A percentile compares a stretch with the other conserved stretches of the same genome.
phyloP scores from a whole-genome alignment of 2,329 filamentous ascomycete genomes.

The Paecilomyces fulvus region DNA sequence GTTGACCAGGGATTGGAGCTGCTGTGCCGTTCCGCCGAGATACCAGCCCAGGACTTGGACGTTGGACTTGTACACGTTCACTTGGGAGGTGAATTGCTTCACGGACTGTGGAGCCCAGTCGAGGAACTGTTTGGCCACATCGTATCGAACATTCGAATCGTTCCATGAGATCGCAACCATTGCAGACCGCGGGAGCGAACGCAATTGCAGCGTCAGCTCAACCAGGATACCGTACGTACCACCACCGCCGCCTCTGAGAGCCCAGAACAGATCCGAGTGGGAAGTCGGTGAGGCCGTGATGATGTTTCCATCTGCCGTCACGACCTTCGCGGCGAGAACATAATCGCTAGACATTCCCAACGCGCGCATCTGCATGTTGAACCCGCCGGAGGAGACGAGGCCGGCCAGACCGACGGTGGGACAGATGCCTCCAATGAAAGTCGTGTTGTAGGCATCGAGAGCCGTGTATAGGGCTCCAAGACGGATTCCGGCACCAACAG shows the following conservation, averaged over 20 bases:
- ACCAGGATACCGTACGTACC: conserved; percentile 24
- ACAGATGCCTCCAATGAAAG: background rate
- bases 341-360: conserved; percentile 15
- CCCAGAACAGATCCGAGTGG: conserved; percentile 23
- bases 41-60: conserved; percentile 8
- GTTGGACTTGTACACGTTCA: conserved; percentile 9
- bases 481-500: conserved; percentile 22
- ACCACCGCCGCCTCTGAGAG: conserved; percentile 28
- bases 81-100: conserved; percentile 8
- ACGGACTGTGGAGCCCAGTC: conserved; percentile 7
- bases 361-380: background rate
- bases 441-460: conserved; percentile 10
- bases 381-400: background rate
- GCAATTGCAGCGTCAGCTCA: background rate
- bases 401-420: conserved; percentile 11
- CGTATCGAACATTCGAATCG: conserved; percentile 1
- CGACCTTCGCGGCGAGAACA: conserved; percentile 20
- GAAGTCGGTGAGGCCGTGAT: conserved; percentile 2
- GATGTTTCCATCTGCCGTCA: background rate
- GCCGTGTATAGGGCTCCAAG: conserved; percentile 23
- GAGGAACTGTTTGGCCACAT: conserved; percentile 8
- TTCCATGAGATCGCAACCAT: conserved; percentile 7
- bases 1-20: conserved; percentile 7
- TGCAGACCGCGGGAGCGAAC: conserved; percentile 2
- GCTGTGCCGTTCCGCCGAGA: conserved; percentile 3